phyloP scores from a whole-genome alignment of 2,329 filamentous ascomycete species.

The Hymenoscyphus scutula region DNA sequence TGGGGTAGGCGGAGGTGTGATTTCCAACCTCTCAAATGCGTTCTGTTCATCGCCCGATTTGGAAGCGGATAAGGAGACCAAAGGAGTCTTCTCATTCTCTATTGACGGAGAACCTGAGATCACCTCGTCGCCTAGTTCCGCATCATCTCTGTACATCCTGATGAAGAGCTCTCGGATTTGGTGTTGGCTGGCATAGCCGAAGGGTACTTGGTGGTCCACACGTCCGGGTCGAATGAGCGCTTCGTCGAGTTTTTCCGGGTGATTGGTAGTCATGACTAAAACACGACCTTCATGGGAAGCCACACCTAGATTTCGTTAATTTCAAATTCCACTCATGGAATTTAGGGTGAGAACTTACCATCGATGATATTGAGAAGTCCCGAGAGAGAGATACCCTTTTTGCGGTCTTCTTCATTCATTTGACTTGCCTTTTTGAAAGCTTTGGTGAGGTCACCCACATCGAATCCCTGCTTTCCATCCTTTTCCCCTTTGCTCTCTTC shows the following conservation, averaged over 20 bases:
- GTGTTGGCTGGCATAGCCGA: constrained; percentile 38
- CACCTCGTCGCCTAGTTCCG: not conserved
- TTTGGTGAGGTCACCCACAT: constrained; percentile 44
- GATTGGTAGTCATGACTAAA: constrained; percentile 70
- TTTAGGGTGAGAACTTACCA: constrained; percentile 32
- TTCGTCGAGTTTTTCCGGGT: constrained; percentile 57
- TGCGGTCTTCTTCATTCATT: constrained; percentile 36
- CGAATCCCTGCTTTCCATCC: constrained; percentile 38
- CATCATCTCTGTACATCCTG: constrained; percentile 25
- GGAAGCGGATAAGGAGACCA: not conserved
- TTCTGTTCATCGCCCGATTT: constrained; percentile 12
- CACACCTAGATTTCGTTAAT: constrained; percentile 38
- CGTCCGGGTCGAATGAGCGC: constrained; percentile 62
- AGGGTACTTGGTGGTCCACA: constrained; percentile 58
- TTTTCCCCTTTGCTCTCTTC: constrained; percentile 17
- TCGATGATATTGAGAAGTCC: constrained; percentile 70
- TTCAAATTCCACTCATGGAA: not conserved
- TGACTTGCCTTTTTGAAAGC: constrained; percentile 43
- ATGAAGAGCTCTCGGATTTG: constrained; percentile 7
- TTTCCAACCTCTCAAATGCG: constrained; percentile 3
- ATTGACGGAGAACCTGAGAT: not conserved
- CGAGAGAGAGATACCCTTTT: constrained; percentile 54
- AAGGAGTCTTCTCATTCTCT: not conserved
- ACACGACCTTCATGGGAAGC: constrained; percentile 65
- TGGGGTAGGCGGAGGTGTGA: constrained; percentile 7